phyloP scores from a whole-genome alignment of 179 eudicot species.

The Corrigiola litoralis region DNA sequence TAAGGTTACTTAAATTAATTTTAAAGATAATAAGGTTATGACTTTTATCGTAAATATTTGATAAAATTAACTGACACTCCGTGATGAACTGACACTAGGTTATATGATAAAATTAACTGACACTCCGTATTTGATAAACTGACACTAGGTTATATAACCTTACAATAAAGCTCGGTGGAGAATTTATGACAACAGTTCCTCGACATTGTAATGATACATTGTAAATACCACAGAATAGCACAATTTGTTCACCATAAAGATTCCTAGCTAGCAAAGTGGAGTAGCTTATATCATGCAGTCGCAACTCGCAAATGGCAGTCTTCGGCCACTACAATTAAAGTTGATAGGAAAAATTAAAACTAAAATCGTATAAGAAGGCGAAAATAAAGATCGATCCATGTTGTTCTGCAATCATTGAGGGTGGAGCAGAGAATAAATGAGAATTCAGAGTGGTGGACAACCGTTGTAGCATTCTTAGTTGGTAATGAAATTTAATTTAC shows the following conservation, averaged over 20 bases:
- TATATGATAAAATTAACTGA: too few species aligned
- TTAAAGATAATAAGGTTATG: too few species aligned
- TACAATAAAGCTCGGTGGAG: neutral
- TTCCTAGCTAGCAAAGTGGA: neutral
- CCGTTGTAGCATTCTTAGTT: neutral
- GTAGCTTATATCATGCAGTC: neutral
- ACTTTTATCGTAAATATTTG: too few species aligned
- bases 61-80: too few species aligned
- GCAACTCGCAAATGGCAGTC: neutral
- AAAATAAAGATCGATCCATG: neutral
- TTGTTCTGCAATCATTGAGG: slow-evolving; percentile 6
- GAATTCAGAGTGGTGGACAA: slow-evolving; percentile 8
- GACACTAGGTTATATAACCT: too few species aligned
- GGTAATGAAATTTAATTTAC: too few species aligned
- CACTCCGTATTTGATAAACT: too few species aligned
- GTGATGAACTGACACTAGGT: too few species aligned
- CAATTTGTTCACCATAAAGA: neutral
- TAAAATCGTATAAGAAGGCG: too few species aligned
- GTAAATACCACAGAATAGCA: neutral
- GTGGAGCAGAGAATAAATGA: neutral
- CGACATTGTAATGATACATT: neutral
- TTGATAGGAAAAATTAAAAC: neutral
- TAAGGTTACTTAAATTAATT: too few species aligned
- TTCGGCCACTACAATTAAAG: neutral
- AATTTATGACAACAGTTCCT: neutral